A percentile compares a stretch with the other conserved stretches of the same genome.
These are phyloP conservation scores for Saprolegnia diclina DNA, from an alignment of 352 stramenopile species.

Conservation along the genomic window DNA sequence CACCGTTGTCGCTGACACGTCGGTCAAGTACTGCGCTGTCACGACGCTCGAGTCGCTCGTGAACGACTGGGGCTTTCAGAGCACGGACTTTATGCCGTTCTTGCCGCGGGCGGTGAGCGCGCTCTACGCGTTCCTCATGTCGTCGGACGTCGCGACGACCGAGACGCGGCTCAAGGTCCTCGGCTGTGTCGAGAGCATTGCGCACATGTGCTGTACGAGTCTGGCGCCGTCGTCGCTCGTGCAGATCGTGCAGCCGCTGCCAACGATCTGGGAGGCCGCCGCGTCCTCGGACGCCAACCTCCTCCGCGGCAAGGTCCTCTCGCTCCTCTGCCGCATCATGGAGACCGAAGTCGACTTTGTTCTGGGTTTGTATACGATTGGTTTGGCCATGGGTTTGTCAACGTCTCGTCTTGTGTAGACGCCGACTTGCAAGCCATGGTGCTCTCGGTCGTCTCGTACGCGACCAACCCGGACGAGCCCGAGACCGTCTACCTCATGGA, in stretches of 20 bases:
- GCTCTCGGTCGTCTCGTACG: constrained; percentile 40
- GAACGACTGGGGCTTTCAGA: constrained; percentile 75
- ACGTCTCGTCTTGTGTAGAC: not conserved
- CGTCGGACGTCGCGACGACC: constrained; percentile 56
- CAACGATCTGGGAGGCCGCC: constrained; percentile 63
- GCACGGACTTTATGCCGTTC: constrained; percentile 63
- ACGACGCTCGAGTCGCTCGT: constrained; percentile 77
- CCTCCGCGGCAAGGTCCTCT: constrained; percentile 73
- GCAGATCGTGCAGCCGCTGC: constrained; percentile 60
- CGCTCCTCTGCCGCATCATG: constrained; percentile 61
- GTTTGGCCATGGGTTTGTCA: constrained; percentile 1
- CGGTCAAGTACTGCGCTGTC: constrained; percentile 64
- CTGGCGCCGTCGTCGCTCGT: constrained; percentile 43
- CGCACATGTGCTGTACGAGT: constrained; percentile 50
- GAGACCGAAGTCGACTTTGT: constrained; percentile 31
- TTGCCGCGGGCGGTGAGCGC: constrained; percentile 50
- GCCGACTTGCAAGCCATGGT: constrained; percentile 24
- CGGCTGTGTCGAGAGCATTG: constrained; percentile 59
- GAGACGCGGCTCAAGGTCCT: constrained; percentile 65
- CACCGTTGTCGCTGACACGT: constrained; percentile 38
- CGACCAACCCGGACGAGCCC: constrained; percentile 70
- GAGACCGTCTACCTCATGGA: constrained; percentile 85
- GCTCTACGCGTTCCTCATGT: constrained; percentile 64
- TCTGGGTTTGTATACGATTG: not conserved
- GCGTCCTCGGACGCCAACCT: constrained; percentile 58